These are phyloP conservation scores for Coffea canephora DNA, from an alignment of 257 asterid genomes.

Conservation along the genomic window DNA sequence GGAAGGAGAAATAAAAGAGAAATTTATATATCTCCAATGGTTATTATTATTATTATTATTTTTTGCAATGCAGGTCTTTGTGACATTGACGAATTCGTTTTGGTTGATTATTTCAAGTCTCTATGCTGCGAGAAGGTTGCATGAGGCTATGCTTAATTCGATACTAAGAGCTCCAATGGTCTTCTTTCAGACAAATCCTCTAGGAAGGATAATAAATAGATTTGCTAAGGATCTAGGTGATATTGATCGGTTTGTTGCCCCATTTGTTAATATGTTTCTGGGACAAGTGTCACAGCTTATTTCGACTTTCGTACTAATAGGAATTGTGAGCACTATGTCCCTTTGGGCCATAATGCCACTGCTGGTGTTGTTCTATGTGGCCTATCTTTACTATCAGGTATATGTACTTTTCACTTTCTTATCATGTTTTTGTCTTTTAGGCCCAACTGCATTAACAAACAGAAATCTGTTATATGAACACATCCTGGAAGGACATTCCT, in stretches of 20 bases:
- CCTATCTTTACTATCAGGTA: slow-evolving; percentile 98
- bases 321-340: slow-evolving; percentile 93
- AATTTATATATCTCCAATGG: background rate
- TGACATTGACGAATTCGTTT: slow-evolving; percentile 72
- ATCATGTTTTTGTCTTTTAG: background rate
- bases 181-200: slow-evolving; percentile 95
- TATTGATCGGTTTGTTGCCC: slow-evolving; percentile 87
- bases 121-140: slow-evolving; percentile 78
- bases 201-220: slow-evolving; percentile 90
- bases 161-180: slow-evolving; percentile 97
- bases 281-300: slow-evolving; percentile 76
- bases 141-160: slow-evolving; percentile 69
- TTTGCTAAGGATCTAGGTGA: slow-evolving; percentile 93
- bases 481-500: background rate
- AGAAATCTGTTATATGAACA: background rate
- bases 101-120: slow-evolving; percentile 94
- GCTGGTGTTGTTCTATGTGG: slow-evolving; percentile 72
- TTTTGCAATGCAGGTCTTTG: slow-evolving; percentile 55
- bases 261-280: slow-evolving; percentile 72
- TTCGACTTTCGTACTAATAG: slow-evolving; percentile 91
- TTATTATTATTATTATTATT: background rate
- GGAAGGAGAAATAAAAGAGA: background rate
- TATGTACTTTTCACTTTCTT: slow-evolving; percentile 1
- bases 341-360: slow-evolving; percentile 98
- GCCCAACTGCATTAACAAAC: background rate